Base-by-base conservation (phyloP, 2,329 filamentous ascomycete genomes). In the Cladosporium cucumerinum region DNA sequence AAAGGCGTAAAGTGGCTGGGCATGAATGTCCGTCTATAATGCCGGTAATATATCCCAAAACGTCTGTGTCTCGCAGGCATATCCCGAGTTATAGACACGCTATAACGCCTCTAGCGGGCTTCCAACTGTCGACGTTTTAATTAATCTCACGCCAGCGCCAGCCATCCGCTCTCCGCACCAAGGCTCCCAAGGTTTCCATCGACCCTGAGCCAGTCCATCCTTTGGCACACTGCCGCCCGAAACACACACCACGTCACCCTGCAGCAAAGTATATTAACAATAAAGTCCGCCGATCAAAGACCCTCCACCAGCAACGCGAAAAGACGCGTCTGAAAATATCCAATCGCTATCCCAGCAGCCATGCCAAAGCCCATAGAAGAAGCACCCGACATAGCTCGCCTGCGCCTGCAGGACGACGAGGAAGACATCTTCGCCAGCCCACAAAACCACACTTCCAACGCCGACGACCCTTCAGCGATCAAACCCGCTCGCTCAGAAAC, bases 341-440 rank as follows among this genome's bases (percentile, higher is more conserved):
- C 3, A 52, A 18, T 23, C 39, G 28, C 43, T 23, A 1, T 12
- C 30, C n/a, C 46, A n/a, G 52, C 51, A 57, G 68, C 57, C 25
- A 76, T 76, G 74, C 69, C 73, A 8, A 72, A 71, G 63, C 65
- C 68, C 21, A 61, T 65, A 36, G 70, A 73, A 49, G 65, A 73
- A 49, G 65, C 70, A 18, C 72, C 70, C 34, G 69, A 76, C 61
- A 65, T 76, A 34, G 70, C 66, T 59, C 71, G 72, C 58, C 68
- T 76, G 32, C 79, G 83, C 69, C 80, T 86, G 71, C 81, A 84
- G 63, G 80, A 79, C 66, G 84, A 87, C 66, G 84, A 84, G 26
- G 80, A 81, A 18, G 83, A 84, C 65, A 79, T 87, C 52, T 87
- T 87, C 76, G 82, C 85, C 60, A 86, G 85, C 12, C 85, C 85